Evolutionary conservation across 495 filamentous ascomycete species (phyloP).

Genomic region (Penicillium paradoxum): DNA sequence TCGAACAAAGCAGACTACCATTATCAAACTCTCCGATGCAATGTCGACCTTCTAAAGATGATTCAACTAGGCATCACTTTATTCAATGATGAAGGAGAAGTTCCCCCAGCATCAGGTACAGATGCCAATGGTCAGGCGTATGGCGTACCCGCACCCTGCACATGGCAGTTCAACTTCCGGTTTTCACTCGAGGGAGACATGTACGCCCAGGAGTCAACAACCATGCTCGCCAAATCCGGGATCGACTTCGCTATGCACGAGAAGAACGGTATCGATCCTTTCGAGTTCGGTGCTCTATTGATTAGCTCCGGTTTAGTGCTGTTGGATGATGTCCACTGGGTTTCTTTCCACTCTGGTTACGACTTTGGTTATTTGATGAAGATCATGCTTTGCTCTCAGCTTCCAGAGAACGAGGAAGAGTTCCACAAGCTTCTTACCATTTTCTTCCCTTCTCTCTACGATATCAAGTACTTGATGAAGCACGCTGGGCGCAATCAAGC

Average conservation of each 20-base stretch:
- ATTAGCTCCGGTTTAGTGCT: constrained; percentile 91
- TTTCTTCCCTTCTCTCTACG: constrained; percentile 89
- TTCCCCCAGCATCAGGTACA: constrained; percentile 62
- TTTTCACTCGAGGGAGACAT: constrained; percentile 93
- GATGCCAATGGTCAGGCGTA: constrained; percentile 50
- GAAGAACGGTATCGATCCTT: constrained; percentile 84
- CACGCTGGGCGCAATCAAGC: constrained; percentile 64
- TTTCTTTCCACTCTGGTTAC: constrained; percentile 98
- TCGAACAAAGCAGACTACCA: constrained; percentile 94
- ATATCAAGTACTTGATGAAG: constrained; percentile 97
- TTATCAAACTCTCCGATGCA: constrained; percentile 94
- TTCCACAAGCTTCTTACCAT: constrained; percentile 80
- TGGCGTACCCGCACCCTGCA: constrained; percentile 67
- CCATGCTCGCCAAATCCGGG: constrained; percentile 77
- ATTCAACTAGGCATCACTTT: constrained; percentile 94
- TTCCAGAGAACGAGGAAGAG: constrained; percentile 81
- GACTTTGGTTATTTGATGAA: constrained; percentile 97
- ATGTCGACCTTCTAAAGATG: constrained; percentile 93
- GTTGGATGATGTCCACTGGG: constrained; percentile 83
- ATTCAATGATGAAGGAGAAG: constrained; percentile 81
- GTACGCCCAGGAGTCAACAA: constrained; percentile 90
- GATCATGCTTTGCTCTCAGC: constrained; percentile 69
- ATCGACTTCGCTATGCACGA: constrained; percentile 82
- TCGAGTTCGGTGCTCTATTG: constrained; percentile 79
- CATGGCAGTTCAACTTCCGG: constrained; percentile 99